Conservation (phyloP, 345 rosid genomes). For the Trapa incisa region DNA sequence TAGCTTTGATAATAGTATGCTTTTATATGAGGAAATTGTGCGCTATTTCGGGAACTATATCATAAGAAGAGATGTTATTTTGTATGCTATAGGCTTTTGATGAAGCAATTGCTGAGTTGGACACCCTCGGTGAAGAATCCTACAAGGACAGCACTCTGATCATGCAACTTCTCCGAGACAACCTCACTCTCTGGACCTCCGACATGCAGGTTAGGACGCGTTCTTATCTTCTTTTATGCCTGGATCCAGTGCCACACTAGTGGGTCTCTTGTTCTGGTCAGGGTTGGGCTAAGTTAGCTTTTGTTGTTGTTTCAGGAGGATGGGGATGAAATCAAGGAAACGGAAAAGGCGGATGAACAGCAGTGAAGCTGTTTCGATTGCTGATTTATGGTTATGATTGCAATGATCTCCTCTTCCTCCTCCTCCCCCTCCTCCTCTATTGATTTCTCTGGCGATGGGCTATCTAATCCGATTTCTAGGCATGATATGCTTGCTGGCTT, state of each 20-base stretch:
- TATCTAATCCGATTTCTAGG: too few relatives aligned
- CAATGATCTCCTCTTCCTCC: conserved; percentile 10
- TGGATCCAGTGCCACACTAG: background rate
- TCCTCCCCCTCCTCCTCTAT: conserved; percentile 25
- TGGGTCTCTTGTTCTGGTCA: background rate
- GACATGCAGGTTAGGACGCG: conserved; percentile 64
- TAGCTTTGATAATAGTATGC: background rate
- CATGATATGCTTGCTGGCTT: too few relatives aligned
- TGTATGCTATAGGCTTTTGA: conserved; percentile 11
- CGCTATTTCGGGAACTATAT: background rate
- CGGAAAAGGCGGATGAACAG: conserved; percentile 54
- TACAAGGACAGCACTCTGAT: conserved; percentile 89
- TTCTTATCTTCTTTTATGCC: background rate
- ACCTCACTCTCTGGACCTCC: conserved; percentile 92
- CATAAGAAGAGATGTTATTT: background rate
- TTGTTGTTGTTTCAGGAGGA: conserved; percentile 42
- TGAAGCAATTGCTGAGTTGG: conserved; percentile 17
- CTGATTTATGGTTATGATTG: conserved; percentile 12
- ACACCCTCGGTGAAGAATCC: conserved; percentile 26
- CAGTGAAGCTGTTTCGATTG: conserved; percentile 27
- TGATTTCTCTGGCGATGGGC: conserved; percentile 51
- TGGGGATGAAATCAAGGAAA: conserved; percentile 76
- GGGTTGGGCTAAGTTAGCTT: background rate
- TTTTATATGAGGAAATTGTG: too few relatives aligned
- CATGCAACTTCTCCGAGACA: conserved; percentile 95